Percentiles rank a stretch among this genome's conserved stretches.
phyloP scores from a whole-genome alignment of 257 asterid species.

The Mentha longifolia region DNA sequence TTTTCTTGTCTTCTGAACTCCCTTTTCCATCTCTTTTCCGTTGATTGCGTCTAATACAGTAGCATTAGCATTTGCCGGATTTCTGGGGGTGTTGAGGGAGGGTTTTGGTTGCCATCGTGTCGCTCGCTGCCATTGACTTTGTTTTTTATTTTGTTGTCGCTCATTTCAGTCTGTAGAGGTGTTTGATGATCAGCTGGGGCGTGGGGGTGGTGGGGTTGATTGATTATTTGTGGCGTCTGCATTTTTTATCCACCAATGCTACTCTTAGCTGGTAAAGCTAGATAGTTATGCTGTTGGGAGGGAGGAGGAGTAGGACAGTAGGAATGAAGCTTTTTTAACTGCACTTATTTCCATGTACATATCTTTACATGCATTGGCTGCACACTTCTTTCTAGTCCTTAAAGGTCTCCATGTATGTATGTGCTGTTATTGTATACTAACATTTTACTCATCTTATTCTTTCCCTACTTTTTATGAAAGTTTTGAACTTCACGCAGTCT shows the following conservation, averaged over 20 bases:
- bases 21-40: background rate
- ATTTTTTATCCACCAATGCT: background rate
- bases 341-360: background rate
- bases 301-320: constrained; percentile 1
- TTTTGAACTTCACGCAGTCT: background rate
- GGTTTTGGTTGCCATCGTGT: constrained; percentile 25
- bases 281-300: background rate
- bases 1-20: too few relatives aligned
- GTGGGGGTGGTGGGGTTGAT: background rate
- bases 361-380: constrained; percentile 22
- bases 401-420: too few relatives aligned
- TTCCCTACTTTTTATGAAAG: background rate
- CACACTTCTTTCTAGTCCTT: background rate
- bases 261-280: background rate
- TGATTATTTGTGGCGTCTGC: constrained; percentile 15
- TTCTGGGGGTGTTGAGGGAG: background rate
- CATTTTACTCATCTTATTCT: background rate
- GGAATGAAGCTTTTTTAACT: background rate
- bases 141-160: background rate
- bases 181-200: constrained; percentile 12
- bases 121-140: constrained; percentile 32
- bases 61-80: background rate
- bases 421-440: too few relatives aligned
- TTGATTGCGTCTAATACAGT: background rate
- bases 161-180: background rate